phyloP scores from a whole-genome alignment of 1,139 yeast genomes.

The Pneumocystis carinii region DNA sequence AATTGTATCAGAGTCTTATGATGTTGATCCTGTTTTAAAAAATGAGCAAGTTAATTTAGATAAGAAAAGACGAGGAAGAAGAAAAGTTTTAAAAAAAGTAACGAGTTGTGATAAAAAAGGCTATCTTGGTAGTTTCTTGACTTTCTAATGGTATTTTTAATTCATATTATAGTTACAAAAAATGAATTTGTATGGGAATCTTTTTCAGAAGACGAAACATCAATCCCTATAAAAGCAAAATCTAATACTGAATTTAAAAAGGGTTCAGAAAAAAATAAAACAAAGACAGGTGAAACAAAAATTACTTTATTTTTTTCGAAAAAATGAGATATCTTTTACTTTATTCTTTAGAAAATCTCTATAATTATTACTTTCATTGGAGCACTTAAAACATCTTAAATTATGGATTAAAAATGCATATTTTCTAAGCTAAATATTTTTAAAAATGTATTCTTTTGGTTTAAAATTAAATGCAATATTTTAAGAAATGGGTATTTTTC shows the following conservation, averaged over 20 bases:
- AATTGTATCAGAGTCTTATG: neutral
- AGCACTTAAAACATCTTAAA: neutral
- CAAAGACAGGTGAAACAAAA: neutral
- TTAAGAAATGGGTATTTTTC: neutral
- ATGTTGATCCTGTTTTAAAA: neutral
- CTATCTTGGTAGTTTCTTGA: constrained; percentile 2
- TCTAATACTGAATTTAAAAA: neutral
- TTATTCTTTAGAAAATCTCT: neutral
- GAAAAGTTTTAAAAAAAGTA: constrained; percentile 12
- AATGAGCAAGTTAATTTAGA: neutral
- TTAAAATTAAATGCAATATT: neutral
- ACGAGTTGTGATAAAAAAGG: constrained; percentile 13
- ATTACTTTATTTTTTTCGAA: neutral
- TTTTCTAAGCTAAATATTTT: too few relatives aligned
- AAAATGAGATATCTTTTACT: neutral
- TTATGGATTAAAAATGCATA: too few relatives aligned
- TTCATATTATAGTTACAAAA: constrained; percentile 4
- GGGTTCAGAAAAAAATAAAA: neutral
- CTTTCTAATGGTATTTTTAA: neutral
- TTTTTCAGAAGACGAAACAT: constrained; percentile 9
- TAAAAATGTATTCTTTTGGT: neutral
- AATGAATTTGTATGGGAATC: constrained; percentile 11
- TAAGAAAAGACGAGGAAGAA: constrained; percentile 8
- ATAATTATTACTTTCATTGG: neutral
- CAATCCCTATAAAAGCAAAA: neutral